These are phyloP conservation scores for Thelonectria olida DNA, from an alignment of 2,329 filamentous ascomycete genomes.

Conservation along the genomic window DNA sequence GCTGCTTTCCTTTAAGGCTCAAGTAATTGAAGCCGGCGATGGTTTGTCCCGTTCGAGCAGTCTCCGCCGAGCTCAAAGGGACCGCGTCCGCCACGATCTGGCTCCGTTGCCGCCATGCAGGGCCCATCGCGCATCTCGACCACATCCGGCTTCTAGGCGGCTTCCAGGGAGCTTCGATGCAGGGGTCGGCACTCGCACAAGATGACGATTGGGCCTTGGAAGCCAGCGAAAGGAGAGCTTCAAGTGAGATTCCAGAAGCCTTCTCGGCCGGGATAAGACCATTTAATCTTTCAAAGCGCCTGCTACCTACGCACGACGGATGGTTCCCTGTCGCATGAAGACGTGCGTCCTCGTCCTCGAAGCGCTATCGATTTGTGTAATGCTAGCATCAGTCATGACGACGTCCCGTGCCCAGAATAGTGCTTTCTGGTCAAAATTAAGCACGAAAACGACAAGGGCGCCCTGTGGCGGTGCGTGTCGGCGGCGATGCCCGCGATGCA, in stretches of 20 bases:
- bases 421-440: not conserved
- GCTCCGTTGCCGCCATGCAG: constrained; percentile 8
- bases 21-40: constrained; percentile 17
- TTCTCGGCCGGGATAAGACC: constrained; percentile 32
- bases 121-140: constrained; percentile 18
- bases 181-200: constrained; percentile 26
- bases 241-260: constrained; percentile 36
- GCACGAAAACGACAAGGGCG: not conserved
- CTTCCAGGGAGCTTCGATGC: constrained; percentile 36
- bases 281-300: constrained; percentile 13
- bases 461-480: not conserved
- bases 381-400: not conserved
- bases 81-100: constrained; percentile 35
- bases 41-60: constrained; percentile 37
- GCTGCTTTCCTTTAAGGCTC: constrained; percentile 17
- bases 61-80: constrained; percentile 30
- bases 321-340: constrained; percentile 9
- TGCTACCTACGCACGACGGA: constrained; percentile 10
- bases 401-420: not conserved
- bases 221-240: constrained; percentile 16
- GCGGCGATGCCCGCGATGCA: not conserved
- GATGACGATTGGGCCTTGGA: not conserved
- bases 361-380: constrained; percentile 4
- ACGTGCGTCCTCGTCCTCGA: constrained; percentile 7
- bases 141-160: constrained; percentile 22